Evolutionary conservation across 768 basidiomycete species (phyloP).

Genomic region (Kwoniella botswanensis): DNA sequence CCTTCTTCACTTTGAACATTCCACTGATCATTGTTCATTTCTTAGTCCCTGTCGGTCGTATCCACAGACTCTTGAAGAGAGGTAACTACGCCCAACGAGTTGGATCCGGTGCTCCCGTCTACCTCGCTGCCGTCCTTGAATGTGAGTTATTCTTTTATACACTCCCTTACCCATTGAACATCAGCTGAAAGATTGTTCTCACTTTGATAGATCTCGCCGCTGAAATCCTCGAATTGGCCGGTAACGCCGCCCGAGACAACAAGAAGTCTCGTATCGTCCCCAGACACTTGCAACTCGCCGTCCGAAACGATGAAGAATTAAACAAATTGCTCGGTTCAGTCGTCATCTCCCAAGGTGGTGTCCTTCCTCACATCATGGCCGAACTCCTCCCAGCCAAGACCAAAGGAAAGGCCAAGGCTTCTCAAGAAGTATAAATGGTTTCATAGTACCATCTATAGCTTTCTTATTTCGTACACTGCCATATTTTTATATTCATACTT

Average conservation of each 20-base stretch:
- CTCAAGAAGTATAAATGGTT: slow-evolving; percentile 55
- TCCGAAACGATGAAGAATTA: slow-evolving; percentile 84
- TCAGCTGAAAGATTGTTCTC: slow-evolving; percentile 4
- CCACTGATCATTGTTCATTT: slow-evolving; percentile 60
- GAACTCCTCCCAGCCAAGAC: slow-evolving; percentile 65
- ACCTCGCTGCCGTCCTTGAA: slow-evolving; percentile 87
- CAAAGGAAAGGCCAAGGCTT: slow-evolving; percentile 51
- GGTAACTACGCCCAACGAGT: slow-evolving; percentile 83
- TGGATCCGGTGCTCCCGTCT: slow-evolving; percentile 88
- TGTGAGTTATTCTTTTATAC: slow-evolving; percentile 55
- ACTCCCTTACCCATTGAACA: neutral
- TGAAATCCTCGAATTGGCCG: slow-evolving; percentile 90
- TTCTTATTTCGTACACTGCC: neutral
- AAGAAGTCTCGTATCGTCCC: slow-evolving; percentile 94
- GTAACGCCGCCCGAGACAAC: slow-evolving; percentile 75
- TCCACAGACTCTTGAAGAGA: slow-evolving; percentile 83
- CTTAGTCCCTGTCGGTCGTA: slow-evolving; percentile 82
- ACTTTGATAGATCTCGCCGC: slow-evolving; percentile 72
- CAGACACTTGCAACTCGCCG: slow-evolving; percentile 87
- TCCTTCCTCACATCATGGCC: slow-evolving; percentile 72
- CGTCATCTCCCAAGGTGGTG: slow-evolving; percentile 89
- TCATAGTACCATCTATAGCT: neutral
- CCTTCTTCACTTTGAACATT: slow-evolving; percentile 60
- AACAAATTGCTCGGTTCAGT: slow-evolving; percentile 83
- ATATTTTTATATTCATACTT: slow-evolving; percentile 24